A percentile compares a stretch with the other conserved stretches of the same genome.
These are phyloP conservation scores for Microcos paniculata DNA, from an alignment of 345 rosid species.

Conservation along the genomic window DNA sequence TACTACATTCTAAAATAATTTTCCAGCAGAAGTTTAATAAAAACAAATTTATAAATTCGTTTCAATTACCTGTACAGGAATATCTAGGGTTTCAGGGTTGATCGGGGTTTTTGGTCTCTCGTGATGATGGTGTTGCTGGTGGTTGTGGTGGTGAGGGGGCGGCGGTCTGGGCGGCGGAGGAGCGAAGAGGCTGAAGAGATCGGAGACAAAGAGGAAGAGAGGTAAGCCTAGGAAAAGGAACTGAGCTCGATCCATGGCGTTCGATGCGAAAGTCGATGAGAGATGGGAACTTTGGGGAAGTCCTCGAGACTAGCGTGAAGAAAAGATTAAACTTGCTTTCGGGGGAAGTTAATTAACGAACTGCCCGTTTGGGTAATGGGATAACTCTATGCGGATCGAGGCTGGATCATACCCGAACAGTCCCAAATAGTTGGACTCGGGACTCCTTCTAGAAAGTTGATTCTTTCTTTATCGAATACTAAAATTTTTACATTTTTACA, in stretches of 20 bases:
- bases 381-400: background rate
- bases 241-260: conserved; percentile 27
- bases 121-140: conserved; percentile 37
- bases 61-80: conserved; percentile 45
- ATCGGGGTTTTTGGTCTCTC: conserved; percentile 27
- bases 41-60: background rate
- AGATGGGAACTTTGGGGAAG: background rate
- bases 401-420: background rate
- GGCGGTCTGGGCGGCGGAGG: conserved; percentile 63
- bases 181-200: conserved; percentile 61
- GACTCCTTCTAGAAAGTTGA: background rate
- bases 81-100: conserved; percentile 39
- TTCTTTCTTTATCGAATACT: too few relatives aligned
- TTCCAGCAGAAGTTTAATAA: background rate
- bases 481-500: too few relatives aligned
- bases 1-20: background rate
- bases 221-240: conserved; percentile 62
- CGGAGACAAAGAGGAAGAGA: conserved; percentile 59
- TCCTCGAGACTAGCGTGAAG: background rate
- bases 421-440: too few relatives aligned
- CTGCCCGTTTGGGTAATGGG: background rate
- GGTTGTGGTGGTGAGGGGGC: conserved; percentile 29
- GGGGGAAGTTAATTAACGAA: background rate
- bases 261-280: background rate
- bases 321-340: too few relatives aligned